Evolutionary conservation across 441 rosid species (phyloP).

Genomic region (Adansonia rubrostipa): DNA sequence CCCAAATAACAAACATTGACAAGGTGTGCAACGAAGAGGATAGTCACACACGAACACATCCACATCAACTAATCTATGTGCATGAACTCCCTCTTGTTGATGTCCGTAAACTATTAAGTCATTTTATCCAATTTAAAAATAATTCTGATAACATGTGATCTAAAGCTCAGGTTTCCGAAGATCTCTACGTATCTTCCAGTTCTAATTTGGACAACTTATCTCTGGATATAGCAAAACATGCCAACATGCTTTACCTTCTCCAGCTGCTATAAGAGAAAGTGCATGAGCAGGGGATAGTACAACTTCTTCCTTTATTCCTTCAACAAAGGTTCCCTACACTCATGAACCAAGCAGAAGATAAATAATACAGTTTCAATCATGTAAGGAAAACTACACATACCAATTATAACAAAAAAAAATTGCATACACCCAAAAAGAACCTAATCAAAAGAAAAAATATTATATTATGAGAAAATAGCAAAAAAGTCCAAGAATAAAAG

Average conservation of each 20-base stretch:
- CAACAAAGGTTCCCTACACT: conserved; percentile 93
- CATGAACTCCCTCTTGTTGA: neutral
- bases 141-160: conserved; percentile 17
- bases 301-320: conserved; percentile 99
- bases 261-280: conserved; percentile 98
- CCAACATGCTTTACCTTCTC: conserved; percentile 79
- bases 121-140: conserved; percentile 19
- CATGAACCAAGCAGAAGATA: conserved; percentile 35
- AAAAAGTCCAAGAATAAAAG: neutral
- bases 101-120: neutral
- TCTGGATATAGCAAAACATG: conserved; percentile 30
- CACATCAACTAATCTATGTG: neutral
- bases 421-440: neutral
- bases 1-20: conserved; percentile 19
- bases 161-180: neutral
- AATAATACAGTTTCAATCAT: conserved; percentile 18
- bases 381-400: neutral
- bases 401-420: neutral
- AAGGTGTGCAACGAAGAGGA: conserved; percentile 20
- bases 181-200: conserved; percentile 9
- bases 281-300: conserved; percentile 99
- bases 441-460: neutral
- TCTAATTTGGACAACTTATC: conserved; percentile 16
- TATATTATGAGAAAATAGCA: neutral
- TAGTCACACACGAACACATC: conserved; percentile 20